phyloP scores from a whole-genome alignment of 106 monocot genomes.

The Hemerocallis citrina region DNA sequence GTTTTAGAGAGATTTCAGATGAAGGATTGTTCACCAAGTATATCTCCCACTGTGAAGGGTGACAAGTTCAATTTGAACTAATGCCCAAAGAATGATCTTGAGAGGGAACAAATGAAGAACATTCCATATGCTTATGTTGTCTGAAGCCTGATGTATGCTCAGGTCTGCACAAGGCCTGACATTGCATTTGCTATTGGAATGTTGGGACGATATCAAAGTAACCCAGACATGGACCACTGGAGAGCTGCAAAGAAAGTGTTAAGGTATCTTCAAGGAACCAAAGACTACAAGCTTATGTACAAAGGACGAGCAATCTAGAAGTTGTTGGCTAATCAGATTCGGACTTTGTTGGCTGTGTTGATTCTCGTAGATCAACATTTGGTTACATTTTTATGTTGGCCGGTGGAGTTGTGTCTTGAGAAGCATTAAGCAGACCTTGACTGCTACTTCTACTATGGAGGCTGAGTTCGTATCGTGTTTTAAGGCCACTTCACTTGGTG shows the following conservation, averaged over 20 bases:
- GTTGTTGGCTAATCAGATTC: background rate
- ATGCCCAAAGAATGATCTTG: background rate
- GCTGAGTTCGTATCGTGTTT: conserved; percentile 10
- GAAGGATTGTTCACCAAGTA: conserved; percentile 3
- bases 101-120: conserved; percentile 2
- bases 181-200: conserved; percentile 8
- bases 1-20: conserved; percentile 7
- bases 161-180: background rate
- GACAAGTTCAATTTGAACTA: conserved; percentile 1
- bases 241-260: conserved; percentile 7
- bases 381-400: background rate
- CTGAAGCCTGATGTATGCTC: conserved; percentile 1
- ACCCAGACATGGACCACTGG: conserved; percentile 7
- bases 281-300: conserved; percentile 11
- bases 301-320: background rate
- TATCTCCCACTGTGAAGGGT: conserved; percentile 5
- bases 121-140: conserved; percentile 7
- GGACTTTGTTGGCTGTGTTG: conserved; percentile 1
- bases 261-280: conserved; percentile 11
- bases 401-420: background rate
- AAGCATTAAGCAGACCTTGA: conserved; percentile 2
- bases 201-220: background rate
- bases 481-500: conserved; percentile 4
- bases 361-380: conserved; percentile 6
- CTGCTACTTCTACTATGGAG: conserved; percentile 6